Conservation (phyloP, 371 early-diverging fungal genomes). For the Apophysomyces sp. region DNA sequence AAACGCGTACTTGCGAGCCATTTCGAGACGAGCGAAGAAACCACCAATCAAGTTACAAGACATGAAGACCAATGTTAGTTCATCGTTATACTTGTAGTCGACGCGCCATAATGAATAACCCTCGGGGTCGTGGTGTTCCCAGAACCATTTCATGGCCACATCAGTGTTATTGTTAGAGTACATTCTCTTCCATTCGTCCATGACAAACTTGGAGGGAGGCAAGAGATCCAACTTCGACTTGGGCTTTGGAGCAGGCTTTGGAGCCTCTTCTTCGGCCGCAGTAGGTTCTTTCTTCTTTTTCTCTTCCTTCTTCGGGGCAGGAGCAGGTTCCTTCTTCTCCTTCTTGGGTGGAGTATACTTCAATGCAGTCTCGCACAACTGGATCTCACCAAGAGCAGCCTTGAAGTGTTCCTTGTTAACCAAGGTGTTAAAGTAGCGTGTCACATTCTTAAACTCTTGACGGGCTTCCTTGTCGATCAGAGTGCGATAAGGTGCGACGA, state of each 20-base stretch:
- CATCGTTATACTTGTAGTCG: constrained; percentile 92
- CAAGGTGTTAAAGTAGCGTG: constrained; percentile 84
- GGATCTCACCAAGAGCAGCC: constrained; percentile 69
- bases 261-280: constrained; percentile 45
- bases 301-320: constrained; percentile 49
- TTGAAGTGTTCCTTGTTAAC: constrained; percentile 77
- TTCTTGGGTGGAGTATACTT: constrained; percentile 43
- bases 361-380: constrained; percentile 33
- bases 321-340: constrained; percentile 34
- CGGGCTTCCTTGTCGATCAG: constrained; percentile 66
- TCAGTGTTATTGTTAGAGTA: constrained; percentile 92
- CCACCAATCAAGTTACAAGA: constrained; percentile 91
- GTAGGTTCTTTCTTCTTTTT: constrained; percentile 37
- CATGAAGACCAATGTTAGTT: constrained; percentile 86
- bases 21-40: constrained; percentile 88
- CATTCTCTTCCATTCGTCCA: constrained; percentile 90
- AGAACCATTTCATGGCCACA: constrained; percentile 83
- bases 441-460: constrained; percentile 77
- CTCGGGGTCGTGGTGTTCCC: constrained; percentile 78
- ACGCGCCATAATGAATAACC: constrained; percentile 88
- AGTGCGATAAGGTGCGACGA: constrained; percentile 47
- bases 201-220: constrained; percentile 72
- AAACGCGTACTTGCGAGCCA: constrained; percentile 92
- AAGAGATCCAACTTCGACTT: constrained; percentile 85
- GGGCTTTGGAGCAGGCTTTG: constrained; percentile 72